phyloP scores from a whole-genome alignment of 805 yeast genomes.

The Monosporozyma unispora region DNA sequence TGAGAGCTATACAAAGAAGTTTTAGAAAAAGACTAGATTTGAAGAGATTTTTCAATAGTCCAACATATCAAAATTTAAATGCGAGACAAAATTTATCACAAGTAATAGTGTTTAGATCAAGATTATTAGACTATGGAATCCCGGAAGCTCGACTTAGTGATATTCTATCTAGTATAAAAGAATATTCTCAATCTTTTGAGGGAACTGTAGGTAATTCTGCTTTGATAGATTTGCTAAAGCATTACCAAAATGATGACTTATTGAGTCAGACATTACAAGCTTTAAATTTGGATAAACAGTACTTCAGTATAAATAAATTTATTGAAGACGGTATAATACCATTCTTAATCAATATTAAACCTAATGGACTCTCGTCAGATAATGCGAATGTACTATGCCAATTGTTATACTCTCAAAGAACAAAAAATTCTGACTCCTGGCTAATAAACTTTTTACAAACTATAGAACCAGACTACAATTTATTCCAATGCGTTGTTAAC shows the following conservation, averaged over 20 bases:
- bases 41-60: slow-evolving; percentile 16
- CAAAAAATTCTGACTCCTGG: neutral
- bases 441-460: slow-evolving; percentile 3
- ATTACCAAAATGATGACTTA: slow-evolving; percentile 1
- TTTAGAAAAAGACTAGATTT: slow-evolving; percentile 36
- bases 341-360: neutral
- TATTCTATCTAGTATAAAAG: slow-evolving; percentile 6
- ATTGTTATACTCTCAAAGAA: neutral
- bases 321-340: neutral
- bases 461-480: neutral
- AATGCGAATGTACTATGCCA: neutral
- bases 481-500: neutral
- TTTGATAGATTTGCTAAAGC: neutral
- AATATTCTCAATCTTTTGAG: neutral
- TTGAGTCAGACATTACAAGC: neutral
- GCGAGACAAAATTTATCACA: neutral
- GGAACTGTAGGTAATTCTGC: neutral
- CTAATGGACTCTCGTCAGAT: neutral
- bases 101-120: slow-evolving; percentile 28
- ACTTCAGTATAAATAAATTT: neutral
- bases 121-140: slow-evolving; percentile 12
- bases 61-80: slow-evolving; percentile 4
- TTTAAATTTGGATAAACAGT: neutral
- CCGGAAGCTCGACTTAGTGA: slow-evolving; percentile 4
- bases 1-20: slow-evolving; percentile 40